Evolutionary conservation across 2,329 filamentous ascomycete species (phyloP), one percentile per base, ranked within the genome.

Genomic region (Plectosphaerella cucumerina): DNA sequence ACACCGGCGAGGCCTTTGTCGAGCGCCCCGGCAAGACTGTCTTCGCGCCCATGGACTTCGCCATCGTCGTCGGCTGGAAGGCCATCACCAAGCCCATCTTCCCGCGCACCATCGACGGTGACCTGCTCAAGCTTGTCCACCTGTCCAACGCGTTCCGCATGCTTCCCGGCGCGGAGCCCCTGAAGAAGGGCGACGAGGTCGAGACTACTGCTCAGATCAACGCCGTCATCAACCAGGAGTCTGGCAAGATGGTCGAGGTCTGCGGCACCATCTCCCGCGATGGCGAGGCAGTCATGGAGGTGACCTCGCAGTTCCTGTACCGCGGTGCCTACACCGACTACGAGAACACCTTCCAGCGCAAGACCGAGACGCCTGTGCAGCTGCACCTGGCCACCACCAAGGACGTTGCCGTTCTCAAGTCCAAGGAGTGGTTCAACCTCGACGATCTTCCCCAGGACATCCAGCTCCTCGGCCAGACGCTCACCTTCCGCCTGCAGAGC

Each of bases 161-260:
- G 94, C 82, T 97, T 59, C 92, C 94, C 26, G 94, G 95, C 50
- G 94, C 93, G 1, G 86, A 96, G 66, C 93, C 94, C 15, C 75
- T 99, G 55, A 95, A 96, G 81, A 96, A 96, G 75, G 94, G 91
- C 26, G 94, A 99, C 66, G 84, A 92, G 56, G 82, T 99, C 18
- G 86, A 90, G 56, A 97, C 94, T 3, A 96, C 90, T 50, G 94
- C 94, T 42, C 91, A 95, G 68, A 89, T 99, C 74, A 97, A 99
- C 62, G 91, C 94, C 15, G 91, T 99, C 62, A 87, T 99, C 76
- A 99, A 97, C 75, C 92, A 99, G 70, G 91, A 96, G 14, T 91
- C 94, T 53, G 94, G 94, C 45, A 99, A 99, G 80, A 97, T 99
- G 92, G 95, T 99, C 17, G 95, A 99, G 72, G 93, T 99, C n/a